Evolutionary conservation across 1,284 basidiomycete species (phyloP), one percentile per base, ranked within the genome.

Genomic region (Apiotrichum sp.): DNA sequence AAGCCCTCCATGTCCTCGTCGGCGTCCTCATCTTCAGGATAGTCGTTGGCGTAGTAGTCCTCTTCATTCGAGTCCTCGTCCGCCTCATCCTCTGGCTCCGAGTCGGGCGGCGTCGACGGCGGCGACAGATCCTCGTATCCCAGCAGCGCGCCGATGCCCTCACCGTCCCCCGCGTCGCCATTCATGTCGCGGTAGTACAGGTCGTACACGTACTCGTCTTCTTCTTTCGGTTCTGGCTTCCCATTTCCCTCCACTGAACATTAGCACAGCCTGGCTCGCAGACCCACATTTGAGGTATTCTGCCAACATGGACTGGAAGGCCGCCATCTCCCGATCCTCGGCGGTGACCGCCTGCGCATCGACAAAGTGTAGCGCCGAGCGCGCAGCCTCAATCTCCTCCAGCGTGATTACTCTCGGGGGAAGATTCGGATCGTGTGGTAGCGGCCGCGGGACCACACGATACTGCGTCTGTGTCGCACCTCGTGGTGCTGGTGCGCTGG

Each of bases 51-150:
- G 56, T 77, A 77, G 50, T 70, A 77, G 57, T 76, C 75, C 52
- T 77, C 76, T 47, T 76, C 75, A 56, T 78, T 77, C 4, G 67
- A 70, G 60, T 78, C 76, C 59, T 77, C 75, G 59, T 78, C 76
- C 7, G 75, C 75, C 64, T 76, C 74, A 58, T 77, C 75, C 49
- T 73, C 75, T 8, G 67, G 69, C 55, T 77, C 75, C 7, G 68
- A 70, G 13, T 65, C 67, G 10, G 69, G 66, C 11, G 65, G 61
- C 6, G 69, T 64, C 3, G 66, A 68, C 2, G 69, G 65, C 3
- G 70, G 69, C 14, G 65, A 66, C n/a, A 66, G 53, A 50, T 72
- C 70, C 47, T 66, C 66, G 57, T 70, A 73, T 2, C 71, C 72
- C 9, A 74, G 64, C 53, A 72, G 35, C 14, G 56, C 54, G 22